Conservation (phyloP, 495 filamentous ascomycete genomes). For the Sordaria brevicollis region DNA sequence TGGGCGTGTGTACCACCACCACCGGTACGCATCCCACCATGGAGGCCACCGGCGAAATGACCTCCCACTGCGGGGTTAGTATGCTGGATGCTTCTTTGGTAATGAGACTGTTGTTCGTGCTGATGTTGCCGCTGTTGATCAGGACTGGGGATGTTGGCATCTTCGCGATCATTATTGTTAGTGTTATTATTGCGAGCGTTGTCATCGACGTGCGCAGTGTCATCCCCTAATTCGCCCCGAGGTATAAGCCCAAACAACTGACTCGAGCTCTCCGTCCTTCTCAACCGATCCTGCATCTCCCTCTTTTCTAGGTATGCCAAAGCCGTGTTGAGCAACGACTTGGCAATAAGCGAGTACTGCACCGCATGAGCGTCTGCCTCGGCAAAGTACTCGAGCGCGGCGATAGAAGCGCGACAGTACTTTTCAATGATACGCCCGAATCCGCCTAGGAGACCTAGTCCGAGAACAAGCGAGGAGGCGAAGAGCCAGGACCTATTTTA, state of each 20-base stretch:
- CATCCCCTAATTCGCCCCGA: not conserved
- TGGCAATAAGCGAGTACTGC: conserved; percentile 36
- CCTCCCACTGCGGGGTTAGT: not conserved
- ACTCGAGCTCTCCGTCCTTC: conserved; percentile 31
- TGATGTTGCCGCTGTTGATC: not conserved
- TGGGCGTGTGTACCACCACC: not conserved
- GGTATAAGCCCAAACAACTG: conserved; percentile 34
- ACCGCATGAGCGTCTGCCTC: conserved; percentile 29
- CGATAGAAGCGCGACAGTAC: conserved; percentile 27
- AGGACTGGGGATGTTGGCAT: not conserved
- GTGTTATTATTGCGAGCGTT: not conserved
- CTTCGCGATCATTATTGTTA: not conserved
- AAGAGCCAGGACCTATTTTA: conserved; percentile 33
- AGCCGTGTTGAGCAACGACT: conserved; percentile 30
- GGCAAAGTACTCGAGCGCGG: conserved; percentile 32
- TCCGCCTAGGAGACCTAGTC: conserved; percentile 30
- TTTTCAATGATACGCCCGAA: conserved; percentile 38
- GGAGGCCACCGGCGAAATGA: not conserved
- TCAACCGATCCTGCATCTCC: conserved; percentile 27
- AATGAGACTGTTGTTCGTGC: not conserved
- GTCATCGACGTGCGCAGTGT: not conserved
- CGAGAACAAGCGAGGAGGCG: conserved; percentile 35
- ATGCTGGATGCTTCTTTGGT: not conserved
- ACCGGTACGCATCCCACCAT: not conserved
- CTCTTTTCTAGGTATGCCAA: conserved; percentile 27